Base-by-base conservation (phyloP, 2,329 filamentous ascomycete species). In the Diaporthe nobilis region DNA sequence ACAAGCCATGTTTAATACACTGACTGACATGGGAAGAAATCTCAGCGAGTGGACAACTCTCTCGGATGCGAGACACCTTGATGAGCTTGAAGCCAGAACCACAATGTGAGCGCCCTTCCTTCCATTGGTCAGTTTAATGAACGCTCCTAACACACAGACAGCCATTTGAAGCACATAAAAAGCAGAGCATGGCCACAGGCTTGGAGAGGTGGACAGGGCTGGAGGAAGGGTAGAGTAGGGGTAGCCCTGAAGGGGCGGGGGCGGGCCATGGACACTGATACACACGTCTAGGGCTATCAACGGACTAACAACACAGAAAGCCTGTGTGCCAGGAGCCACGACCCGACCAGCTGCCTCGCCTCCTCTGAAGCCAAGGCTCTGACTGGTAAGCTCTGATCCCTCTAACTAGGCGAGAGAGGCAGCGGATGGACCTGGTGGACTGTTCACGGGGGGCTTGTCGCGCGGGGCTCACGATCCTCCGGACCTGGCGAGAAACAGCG, bases 391-490 rank as follows among this genome's bases (percentile, higher is more conserved):
- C 34, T 49, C n/a, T 28, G n/a, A 25, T 6, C 15, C n/a, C 12
- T 55, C 13, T 17, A 31, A 70, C 5, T 49, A 70, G 67, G 67
- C 3, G 6, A 42, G 25, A 42, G 34, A n/a, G 34, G 34, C 34
- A 70, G 17, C 51, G 20, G 39, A 25, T 44, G 53, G 49, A 7
- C 28, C 13, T 7, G 37, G 49, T 55, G 28, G 25, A 22, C 22
- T 28, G 67, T 20, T 5, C 22, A 12, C 49, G 39, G 28, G 7
- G 49, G 49, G 67, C 34, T 42, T 28, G 67, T 10, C 34, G n/a
- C 42, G n/a, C 31, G 53, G 53, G 67, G 53, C 31, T 28, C 67
- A 57, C 67, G 67, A 70, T 57, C 49, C 67, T 57, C 67, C 67
- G 39, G 15, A 2, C 25, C 34, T 34, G 37, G 49, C 49, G 49